Percentiles rank a stretch among this genome's conserved stretches.
Conservation (phyloP, 192 early-diverging fungal genomes). For the Pilobolus umbonatus region DNA sequence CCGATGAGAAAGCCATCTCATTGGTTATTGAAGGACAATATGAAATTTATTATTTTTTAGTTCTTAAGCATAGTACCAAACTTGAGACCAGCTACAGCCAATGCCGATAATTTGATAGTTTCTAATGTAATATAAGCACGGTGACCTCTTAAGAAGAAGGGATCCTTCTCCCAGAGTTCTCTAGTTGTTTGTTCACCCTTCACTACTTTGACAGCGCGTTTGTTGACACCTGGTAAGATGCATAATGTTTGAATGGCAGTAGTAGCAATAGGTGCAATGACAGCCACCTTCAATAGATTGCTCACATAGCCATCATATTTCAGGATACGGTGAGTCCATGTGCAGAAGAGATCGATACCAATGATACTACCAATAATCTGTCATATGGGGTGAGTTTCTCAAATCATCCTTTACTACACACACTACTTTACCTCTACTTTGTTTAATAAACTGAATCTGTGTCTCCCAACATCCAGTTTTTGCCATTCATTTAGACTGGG, state of each 20-base stretch:
- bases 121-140: conserved; percentile 21
- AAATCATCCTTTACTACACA: not conserved
- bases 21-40: no score
- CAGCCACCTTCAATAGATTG: conserved; percentile 6
- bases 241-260: conserved; percentile 6
- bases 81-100: conserved; percentile 18
- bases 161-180: not conserved
- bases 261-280: conserved; percentile 11
- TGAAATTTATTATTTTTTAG: no score
- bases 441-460: conserved; percentile 24
- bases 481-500: conserved; percentile 10
- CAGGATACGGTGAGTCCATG: conserved; percentile 22
- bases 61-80: conserved; percentile 24
- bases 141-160: not conserved
- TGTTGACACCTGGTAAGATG: conserved; percentile 13
- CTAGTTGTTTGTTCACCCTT: not conserved
- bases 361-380: conserved; percentile 16
- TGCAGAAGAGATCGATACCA: conserved; percentile 20
- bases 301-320: conserved; percentile 20
- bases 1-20: no score
- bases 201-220: not conserved
- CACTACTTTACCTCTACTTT: conserved; percentile 25
- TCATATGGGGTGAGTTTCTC: not conserved
- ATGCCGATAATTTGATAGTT: conserved; percentile 11
- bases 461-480: conserved; percentile 15